Conservation (phyloP, 1,284 basidiomycete species). For the Ceratobasidium papillatum region DNA sequence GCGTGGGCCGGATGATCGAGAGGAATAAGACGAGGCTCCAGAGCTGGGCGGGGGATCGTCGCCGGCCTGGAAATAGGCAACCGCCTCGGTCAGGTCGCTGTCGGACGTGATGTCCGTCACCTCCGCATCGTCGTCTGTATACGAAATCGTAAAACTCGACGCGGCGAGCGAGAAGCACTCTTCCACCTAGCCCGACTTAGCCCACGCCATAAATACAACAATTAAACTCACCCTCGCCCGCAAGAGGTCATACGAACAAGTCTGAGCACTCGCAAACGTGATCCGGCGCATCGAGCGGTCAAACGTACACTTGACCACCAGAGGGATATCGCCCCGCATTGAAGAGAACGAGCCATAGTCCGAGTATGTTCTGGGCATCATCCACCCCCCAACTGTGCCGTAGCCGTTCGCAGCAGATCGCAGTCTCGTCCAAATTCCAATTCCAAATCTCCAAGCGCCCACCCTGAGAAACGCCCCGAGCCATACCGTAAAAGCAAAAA, state of each 20-base stretch:
- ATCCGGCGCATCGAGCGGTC: constrained; percentile 78
- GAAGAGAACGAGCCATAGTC: constrained; percentile 40
- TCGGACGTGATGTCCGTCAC: constrained; percentile 73
- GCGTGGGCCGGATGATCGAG: constrained; percentile 60
- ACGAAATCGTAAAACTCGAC: constrained; percentile 74
- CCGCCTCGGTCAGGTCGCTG: constrained; percentile 81
- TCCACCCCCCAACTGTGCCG: constrained; percentile 27
- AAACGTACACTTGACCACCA: constrained; percentile 81
- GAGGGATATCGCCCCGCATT: constrained; percentile 59
- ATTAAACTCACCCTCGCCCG: constrained; percentile 66
- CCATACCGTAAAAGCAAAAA: not conserved
- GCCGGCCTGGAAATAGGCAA: constrained; percentile 79
- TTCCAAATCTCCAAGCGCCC: constrained; percentile 29
- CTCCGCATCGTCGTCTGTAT: constrained; percentile 89
- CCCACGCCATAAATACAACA: not conserved
- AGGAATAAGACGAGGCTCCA: constrained; percentile 71
- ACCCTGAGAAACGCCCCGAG: constrained; percentile 36
- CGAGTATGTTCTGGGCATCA: constrained; percentile 36
- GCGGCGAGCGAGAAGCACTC: constrained; percentile 81
- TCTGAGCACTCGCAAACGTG: constrained; percentile 75
- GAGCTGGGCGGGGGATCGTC: constrained; percentile 70
- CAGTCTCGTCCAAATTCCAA: constrained; percentile 17
- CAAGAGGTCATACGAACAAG: constrained; percentile 77
- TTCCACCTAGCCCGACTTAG: constrained; percentile 65
- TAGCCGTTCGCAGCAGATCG: constrained; percentile 38